Conservation (phyloP, 2,329 filamentous ascomycete species). For the Hypomyces perniciosus region DNA sequence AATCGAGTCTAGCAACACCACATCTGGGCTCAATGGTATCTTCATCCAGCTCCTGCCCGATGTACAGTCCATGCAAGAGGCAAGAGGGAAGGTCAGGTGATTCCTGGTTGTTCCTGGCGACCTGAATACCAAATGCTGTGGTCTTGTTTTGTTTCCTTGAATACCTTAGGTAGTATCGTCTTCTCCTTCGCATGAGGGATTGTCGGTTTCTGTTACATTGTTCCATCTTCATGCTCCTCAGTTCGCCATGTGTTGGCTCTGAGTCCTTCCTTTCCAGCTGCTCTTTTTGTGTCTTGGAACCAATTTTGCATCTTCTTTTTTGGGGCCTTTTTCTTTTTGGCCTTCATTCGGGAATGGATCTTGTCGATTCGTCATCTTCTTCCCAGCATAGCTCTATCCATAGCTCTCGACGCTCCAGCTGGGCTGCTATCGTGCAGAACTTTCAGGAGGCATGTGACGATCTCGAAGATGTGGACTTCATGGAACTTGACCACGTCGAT, state of each 20-base stretch:
- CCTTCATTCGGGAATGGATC: constrained; percentile 29
- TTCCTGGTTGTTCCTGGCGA: no score
- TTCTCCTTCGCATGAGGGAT: no score
- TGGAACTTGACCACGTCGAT: constrained; percentile 17
- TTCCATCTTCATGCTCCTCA: constrained; percentile 20
- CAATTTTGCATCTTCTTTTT: constrained; percentile 26
- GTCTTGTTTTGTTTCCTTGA: no score
- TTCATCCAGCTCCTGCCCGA: no score
- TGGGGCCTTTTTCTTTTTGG: constrained; percentile 24
- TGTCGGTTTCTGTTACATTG: neutral
- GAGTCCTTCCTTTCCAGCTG: constrained; percentile 23
- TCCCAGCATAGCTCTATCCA: constrained; percentile 2
- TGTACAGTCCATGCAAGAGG: no score
- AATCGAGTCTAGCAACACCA: no score
- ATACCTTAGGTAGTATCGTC: no score
- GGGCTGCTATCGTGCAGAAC: constrained; percentile 8
- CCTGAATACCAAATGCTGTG: no score
- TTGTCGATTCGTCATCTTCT: constrained; percentile 21
- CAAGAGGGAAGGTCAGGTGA: no score
- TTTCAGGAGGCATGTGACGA: constrained; percentile 22
- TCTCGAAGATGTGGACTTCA: neutral
- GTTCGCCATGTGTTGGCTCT: constrained; percentile 34
- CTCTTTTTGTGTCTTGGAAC: constrained; percentile 41
- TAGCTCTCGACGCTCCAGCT: constrained; percentile 10
- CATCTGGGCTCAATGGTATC: no score